phyloP scores from a whole-genome alignment of 2,329 filamentous ascomycete species.

The Penicillium olsonii region DNA sequence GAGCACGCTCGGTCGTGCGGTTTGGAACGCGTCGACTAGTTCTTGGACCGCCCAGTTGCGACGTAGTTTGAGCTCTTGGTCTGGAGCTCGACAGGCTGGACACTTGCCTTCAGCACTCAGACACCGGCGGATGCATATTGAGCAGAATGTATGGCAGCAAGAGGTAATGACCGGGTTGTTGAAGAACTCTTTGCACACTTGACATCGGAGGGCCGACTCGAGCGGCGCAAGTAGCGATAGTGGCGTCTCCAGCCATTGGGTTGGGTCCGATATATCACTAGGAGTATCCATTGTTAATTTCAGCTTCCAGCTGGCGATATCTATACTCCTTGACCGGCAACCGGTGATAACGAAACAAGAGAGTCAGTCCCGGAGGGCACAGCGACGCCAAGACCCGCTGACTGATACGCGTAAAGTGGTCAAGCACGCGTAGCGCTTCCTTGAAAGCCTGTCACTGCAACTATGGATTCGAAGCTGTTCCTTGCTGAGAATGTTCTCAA shows the following conservation, averaged over 20 bases:
- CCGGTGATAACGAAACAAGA: constrained; percentile 6
- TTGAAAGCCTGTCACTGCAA: constrained; percentile 16
- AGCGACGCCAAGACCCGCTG: constrained; percentile 40
- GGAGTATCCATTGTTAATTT: constrained; percentile 34
- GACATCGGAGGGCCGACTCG: constrained; percentile 85
- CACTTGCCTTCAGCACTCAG: constrained; percentile 83
- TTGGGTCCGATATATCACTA: constrained; percentile 46
- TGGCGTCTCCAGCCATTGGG: constrained; percentile 52
- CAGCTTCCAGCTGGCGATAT: background rate
- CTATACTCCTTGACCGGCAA: background rate
- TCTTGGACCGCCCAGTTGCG: constrained; percentile 86
- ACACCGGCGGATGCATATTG: constrained; percentile 86
- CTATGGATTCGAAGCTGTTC: constrained; percentile 66
- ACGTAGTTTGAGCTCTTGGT: constrained; percentile 82
- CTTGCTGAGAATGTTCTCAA: constrained; percentile 75
- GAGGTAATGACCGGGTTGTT: constrained; percentile 91
- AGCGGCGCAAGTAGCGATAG: constrained; percentile 52
- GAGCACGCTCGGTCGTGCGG: constrained; percentile 63
- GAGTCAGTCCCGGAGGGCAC: constrained; percentile 11
- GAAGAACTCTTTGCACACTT: constrained; percentile 98
- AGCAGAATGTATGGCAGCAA: constrained; percentile 96
- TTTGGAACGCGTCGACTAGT: constrained; percentile 75
- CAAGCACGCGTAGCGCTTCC: constrained; percentile 34
- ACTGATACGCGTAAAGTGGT: constrained; percentile 48
- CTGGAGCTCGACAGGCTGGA: constrained; percentile 74